Conservation (phyloP, 371 early-diverging fungal genomes). For the Choanephora cucurbitarum region DNA sequence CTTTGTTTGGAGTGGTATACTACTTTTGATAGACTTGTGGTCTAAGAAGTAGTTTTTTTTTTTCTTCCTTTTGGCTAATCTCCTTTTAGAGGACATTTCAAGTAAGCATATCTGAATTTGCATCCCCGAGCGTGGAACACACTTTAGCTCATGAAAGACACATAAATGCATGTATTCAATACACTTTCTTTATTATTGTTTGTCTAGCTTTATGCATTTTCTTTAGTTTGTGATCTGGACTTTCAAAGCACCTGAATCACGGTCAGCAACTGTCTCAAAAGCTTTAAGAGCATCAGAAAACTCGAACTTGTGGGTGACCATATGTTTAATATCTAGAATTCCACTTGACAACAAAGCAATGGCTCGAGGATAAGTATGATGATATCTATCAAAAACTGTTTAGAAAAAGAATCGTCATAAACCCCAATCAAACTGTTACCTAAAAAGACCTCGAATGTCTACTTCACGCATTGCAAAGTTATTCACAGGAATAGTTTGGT, state of each 20-base stretch:
- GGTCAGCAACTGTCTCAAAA: slow-evolving; percentile 42
- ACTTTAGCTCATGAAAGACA: too few relatives aligned
- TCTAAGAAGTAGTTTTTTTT: too few relatives aligned
- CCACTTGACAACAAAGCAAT: slow-evolving; percentile 38
- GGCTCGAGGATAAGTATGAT: slow-evolving; percentile 51
- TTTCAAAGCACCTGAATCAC: slow-evolving; percentile 43
- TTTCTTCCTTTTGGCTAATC: too few relatives aligned
- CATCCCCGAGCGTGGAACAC: too few relatives aligned
- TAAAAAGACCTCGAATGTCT: slow-evolving; percentile 43
- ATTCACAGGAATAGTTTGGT: slow-evolving; percentile 46
- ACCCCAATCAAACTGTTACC: slow-evolving; percentile 11
- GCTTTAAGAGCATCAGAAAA: slow-evolving; percentile 48
- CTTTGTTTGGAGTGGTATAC: too few relatives aligned
- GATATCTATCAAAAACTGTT: slow-evolving; percentile 26
- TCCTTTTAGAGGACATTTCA: too few relatives aligned
- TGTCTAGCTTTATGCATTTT: neutral
- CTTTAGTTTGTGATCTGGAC: slow-evolving; percentile 45
- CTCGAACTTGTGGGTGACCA: slow-evolving; percentile 43
- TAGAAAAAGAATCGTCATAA: neutral
- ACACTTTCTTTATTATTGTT: too few relatives aligned
- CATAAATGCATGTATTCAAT: too few relatives aligned
- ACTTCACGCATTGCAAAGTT: slow-evolving; percentile 56
- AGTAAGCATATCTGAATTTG: too few relatives aligned
- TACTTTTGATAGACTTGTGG: too few relatives aligned
- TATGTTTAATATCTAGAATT: slow-evolving; percentile 40